These are phyloP conservation scores for Chenopodium formosanum DNA, from an alignment of 148 eudicot genomes.

Conservation along the genomic window DNA sequence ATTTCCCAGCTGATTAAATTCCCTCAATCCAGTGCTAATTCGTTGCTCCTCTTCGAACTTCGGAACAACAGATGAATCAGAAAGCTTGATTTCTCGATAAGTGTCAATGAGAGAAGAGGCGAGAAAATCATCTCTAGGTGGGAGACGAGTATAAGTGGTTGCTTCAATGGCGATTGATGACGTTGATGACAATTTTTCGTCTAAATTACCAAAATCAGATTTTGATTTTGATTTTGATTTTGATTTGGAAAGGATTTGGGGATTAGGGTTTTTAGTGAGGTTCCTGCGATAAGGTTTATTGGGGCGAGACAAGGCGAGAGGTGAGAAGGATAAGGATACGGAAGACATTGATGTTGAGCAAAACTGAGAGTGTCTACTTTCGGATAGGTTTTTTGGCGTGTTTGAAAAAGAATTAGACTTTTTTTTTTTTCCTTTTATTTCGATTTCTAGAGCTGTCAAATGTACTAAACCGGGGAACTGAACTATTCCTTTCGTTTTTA, in stretches of 20 bases:
- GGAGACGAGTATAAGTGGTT: slow-evolving; percentile 81
- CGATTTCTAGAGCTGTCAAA: too few species aligned
- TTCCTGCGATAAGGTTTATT: slow-evolving; percentile 23
- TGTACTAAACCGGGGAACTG: too few species aligned
- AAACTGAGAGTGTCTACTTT: neutral
- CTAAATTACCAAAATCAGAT: slow-evolving; percentile 4
- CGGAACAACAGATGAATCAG: slow-evolving; percentile 29
- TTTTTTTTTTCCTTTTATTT: too few species aligned
- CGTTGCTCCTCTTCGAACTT: neutral
- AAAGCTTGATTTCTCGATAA: slow-evolving; percentile 38
- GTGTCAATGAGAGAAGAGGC: slow-evolving; percentile 19
- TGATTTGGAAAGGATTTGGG: slow-evolving; percentile 15
- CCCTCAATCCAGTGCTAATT: neutral
- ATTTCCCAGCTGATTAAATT: slow-evolving; percentile 7
- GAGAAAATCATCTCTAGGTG: slow-evolving; percentile 45
- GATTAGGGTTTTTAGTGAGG: slow-evolving; percentile 31
- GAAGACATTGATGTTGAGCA: slow-evolving; percentile 23
- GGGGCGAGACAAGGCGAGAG: slow-evolving; percentile 39
- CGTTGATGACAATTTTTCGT: slow-evolving; percentile 19
- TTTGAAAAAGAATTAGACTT: too few species aligned
- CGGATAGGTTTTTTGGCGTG: too few species aligned
- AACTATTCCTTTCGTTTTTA: too few species aligned
- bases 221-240: slow-evolving; percentile 21
- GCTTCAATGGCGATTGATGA: slow-evolving; percentile 56
- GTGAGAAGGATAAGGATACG: slow-evolving; percentile 33